These are phyloP conservation scores for Paramecium sonneborni DNA, from an alignment of 73 alveolate species.

Conservation along the genomic window DNA sequence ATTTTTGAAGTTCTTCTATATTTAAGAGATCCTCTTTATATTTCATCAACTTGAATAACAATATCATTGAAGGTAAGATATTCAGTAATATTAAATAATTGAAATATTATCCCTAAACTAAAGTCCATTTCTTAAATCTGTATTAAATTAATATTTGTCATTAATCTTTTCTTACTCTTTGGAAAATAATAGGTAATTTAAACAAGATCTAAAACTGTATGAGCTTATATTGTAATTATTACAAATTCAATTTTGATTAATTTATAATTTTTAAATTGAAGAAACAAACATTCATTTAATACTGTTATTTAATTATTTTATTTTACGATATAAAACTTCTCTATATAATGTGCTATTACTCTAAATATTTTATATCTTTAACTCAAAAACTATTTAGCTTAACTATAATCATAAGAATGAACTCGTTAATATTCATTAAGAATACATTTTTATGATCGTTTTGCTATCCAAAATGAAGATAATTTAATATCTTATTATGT, in stretches of 20 bases:
- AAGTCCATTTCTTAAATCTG: not conserved
- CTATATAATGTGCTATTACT: constrained; percentile 4
- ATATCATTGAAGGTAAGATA: not conserved
- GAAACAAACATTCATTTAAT: not conserved
- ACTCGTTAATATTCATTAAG: not conserved
- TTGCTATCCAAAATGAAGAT: not conserved
- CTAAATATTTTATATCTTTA: not conserved
- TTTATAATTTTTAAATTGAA: not conserved
- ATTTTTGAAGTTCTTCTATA: not conserved
- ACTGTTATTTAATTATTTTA: not conserved
- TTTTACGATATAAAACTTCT: not conserved
- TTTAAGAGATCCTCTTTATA: not conserved
- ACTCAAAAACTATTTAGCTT: not conserved
- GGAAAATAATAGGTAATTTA: not conserved
- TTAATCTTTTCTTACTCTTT: not conserved
- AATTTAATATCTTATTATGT: not conserved
- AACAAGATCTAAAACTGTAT: not conserved
- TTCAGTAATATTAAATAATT: not conserved
- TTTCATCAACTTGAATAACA: not conserved
- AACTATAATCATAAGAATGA: not conserved
- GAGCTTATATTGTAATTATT: not conserved
- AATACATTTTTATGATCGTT: not conserved
- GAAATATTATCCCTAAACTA: not conserved
- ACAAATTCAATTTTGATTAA: not conserved
- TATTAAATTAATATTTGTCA: not conserved